phyloP scores from a whole-genome alignment of 2,329 filamentous ascomycete genomes.

The Ophiobolus disseminans region DNA sequence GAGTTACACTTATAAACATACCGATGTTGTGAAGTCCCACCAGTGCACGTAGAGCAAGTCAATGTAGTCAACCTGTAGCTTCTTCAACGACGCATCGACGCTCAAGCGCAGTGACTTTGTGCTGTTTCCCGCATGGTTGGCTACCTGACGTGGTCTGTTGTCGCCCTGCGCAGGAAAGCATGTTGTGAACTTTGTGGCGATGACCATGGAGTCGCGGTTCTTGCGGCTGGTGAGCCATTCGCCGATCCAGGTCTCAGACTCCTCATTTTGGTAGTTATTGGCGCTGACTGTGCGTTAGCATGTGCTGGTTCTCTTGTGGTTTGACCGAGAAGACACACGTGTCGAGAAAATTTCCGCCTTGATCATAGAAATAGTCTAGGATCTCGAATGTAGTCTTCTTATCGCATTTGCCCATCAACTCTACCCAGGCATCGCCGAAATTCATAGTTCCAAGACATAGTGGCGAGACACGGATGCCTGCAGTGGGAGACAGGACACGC shows the following conservation, averaged over 20 bases:
- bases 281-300: constrained; percentile 39
- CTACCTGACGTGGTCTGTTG: constrained; percentile 33
- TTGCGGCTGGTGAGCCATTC: constrained; percentile 58
- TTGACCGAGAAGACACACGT: constrained; percentile 40
- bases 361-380: constrained; percentile 56
- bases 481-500: constrained; percentile 59
- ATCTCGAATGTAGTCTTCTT: constrained; percentile 56
- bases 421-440: constrained; percentile 59
- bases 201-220: constrained; percentile 59
- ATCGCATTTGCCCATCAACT: constrained; percentile 51
- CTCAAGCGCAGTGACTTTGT: constrained; percentile 49
- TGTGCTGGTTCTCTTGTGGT: not conserved
- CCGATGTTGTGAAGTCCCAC: constrained; percentile 49
- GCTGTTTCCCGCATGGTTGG: constrained; percentile 54
- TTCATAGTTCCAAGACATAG: constrained; percentile 64
- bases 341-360: constrained; percentile 62
- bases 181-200: constrained; percentile 63
- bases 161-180: constrained; percentile 23
- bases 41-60: constrained; percentile 51
- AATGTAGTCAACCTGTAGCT: constrained; percentile 52
- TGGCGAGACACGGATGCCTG: constrained; percentile 61
- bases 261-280: constrained; percentile 57
- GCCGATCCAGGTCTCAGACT: constrained; percentile 58
- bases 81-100: constrained; percentile 50
- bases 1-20: too few species aligned